These are phyloP conservation scores for Phanerodontia chrysosporium DNA, from an alignment of 768 basidiomycete genomes.

Conservation along the genomic window DNA sequence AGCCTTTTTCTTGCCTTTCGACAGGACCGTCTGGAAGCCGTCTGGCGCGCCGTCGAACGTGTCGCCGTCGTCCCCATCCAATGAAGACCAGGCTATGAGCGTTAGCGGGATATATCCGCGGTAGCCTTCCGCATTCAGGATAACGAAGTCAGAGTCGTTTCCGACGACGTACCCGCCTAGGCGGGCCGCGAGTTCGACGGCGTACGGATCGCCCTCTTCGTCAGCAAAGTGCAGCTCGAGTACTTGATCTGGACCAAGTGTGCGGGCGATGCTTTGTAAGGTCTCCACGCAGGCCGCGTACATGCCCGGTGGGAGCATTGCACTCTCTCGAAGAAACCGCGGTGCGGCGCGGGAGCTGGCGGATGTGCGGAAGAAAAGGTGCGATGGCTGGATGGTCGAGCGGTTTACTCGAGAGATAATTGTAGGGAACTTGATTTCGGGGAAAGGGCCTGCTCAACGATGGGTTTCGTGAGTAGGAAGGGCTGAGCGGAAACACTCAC, in stretches of 20 bases:
- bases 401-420: slow-evolving; percentile 54
- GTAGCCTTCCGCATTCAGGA: slow-evolving; percentile 74
- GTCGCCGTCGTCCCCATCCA: slow-evolving; percentile 20
- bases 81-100: slow-evolving; percentile 63
- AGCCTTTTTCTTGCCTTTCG: slow-evolving; percentile 46
- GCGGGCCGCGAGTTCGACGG: slow-evolving; percentile 77
- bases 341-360: slow-evolving; percentile 53
- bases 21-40: slow-evolving; percentile 56
- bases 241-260: slow-evolving; percentile 13
- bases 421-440: slow-evolving; percentile 71
- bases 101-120: slow-evolving; percentile 73
- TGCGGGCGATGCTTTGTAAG: slow-evolving; percentile 31
- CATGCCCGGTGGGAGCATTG: slow-evolving; percentile 68
- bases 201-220: slow-evolving; percentile 78
- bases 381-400: slow-evolving; percentile 53
- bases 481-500: slow-evolving; percentile 34
- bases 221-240: slow-evolving; percentile 70
- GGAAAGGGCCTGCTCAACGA: slow-evolving; percentile 52
- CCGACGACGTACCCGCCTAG: slow-evolving; percentile 72
- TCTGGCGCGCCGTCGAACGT: slow-evolving; percentile 37
- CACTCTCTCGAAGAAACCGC: slow-evolving; percentile 68
- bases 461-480: background rate
- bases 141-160: slow-evolving; percentile 79
- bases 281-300: slow-evolving; percentile 56
- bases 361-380: slow-evolving; percentile 83